These are phyloP conservation scores for Allium cepa DNA, from an alignment of 106 monocot species.

Conservation along the genomic window DNA sequence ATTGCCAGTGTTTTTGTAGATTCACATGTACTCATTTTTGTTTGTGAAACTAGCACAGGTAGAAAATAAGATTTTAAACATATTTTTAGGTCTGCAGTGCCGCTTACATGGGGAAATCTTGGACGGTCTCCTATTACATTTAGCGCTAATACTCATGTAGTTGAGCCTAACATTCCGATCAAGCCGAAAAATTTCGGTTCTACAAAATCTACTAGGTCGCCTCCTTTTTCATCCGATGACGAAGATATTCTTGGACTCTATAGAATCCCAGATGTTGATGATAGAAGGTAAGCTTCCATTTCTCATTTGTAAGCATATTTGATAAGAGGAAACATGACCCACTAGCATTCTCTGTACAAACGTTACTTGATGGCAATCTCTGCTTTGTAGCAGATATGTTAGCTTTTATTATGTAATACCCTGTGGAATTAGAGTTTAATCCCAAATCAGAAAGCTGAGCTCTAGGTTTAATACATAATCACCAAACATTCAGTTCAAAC, in stretches of 20 bases:
- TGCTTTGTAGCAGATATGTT: neutral
- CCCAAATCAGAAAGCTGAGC: neutral
- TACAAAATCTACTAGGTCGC: slow-evolving; percentile 19
- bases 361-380: neutral
- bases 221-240: slow-evolving; percentile 9
- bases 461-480: too few species aligned
- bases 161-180: slow-evolving; percentile 2
- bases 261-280: neutral
- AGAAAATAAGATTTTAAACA: neutral
- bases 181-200: neutral
- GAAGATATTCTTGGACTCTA: slow-evolving; percentile 9
- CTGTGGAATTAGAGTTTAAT: neutral
- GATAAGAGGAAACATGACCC: neutral
- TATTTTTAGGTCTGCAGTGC: slow-evolving; percentile 1
- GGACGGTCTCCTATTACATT: slow-evolving; percentile 3
- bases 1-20: neutral
- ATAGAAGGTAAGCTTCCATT: slow-evolving; percentile 10
- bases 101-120: slow-evolving; percentile 4
- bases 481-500: too few species aligned
- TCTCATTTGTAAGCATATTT: neutral
- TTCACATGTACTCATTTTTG: neutral
- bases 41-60: neutral
- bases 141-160: neutral
- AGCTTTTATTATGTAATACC: neutral
- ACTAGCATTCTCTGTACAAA: neutral